A percentile compares a stretch with the other conserved stretches of the same genome.
phyloP scores from a whole-genome alignment of 139 green algal species.

The Picochlorum sp. region DNA sequence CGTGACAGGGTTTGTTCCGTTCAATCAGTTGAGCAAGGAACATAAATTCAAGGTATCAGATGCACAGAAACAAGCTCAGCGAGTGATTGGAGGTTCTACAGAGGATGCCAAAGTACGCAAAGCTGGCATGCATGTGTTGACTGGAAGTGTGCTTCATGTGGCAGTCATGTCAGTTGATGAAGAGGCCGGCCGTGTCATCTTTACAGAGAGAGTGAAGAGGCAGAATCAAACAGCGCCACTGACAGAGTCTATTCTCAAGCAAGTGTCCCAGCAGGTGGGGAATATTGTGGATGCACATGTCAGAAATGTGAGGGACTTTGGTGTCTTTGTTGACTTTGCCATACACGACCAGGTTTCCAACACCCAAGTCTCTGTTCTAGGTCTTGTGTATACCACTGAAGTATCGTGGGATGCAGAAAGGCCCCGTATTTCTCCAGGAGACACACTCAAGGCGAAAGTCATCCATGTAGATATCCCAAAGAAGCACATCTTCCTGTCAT shows the following conservation, averaged over 20 bases:
- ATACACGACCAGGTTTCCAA: background rate
- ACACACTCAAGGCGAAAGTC: conserved; percentile 14
- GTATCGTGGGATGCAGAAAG: conserved; percentile 21
- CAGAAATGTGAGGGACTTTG: conserved; percentile 21
- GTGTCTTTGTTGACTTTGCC: conserved; percentile 27
- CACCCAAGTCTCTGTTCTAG: conserved; percentile 12
- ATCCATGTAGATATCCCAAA: conserved; percentile 15
- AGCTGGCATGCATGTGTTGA: conserved; percentile 8
- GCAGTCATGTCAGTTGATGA: conserved; percentile 2
- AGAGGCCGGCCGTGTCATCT: conserved; percentile 9
- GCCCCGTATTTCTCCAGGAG: background rate
- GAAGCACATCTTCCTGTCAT: conserved; percentile 22
- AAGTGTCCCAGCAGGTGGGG: background rate
- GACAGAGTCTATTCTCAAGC: background rate
- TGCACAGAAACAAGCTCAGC: conserved; percentile 1
- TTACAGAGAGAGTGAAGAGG: background rate
- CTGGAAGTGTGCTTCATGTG: background rate
- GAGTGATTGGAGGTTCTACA: conserved; percentile 1
- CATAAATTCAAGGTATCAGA: background rate
- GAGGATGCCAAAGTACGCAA: background rate
- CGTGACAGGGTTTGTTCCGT: conserved; percentile 21
- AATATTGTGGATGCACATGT: background rate
- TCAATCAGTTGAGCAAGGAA: conserved; percentile 1
- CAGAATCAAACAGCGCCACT: no score
- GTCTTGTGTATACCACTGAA: conserved; percentile 24